Evolutionary conservation across 1,284 basidiomycete genomes (phyloP).

Genomic region (Ustilago trichophora): DNA sequence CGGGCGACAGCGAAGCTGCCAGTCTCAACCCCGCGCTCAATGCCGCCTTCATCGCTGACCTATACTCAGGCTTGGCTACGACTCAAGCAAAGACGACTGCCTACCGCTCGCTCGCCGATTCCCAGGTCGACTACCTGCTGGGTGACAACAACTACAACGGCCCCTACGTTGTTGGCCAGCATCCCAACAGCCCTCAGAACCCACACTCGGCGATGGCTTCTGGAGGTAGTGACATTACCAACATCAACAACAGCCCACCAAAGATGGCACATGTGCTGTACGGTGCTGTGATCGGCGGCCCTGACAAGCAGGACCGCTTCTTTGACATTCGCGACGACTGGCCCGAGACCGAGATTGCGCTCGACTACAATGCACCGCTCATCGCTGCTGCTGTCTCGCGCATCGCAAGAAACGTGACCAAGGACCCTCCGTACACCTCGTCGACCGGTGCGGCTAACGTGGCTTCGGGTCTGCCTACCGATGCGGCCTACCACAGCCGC

Average conservation of each 20-base stretch:
- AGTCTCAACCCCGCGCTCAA: slow-evolving; percentile 87
- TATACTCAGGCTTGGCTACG: slow-evolving; percentile 75
- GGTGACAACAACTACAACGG: slow-evolving; percentile 86
- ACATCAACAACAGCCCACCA: slow-evolving; percentile 77
- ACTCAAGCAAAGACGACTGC: slow-evolving; percentile 72
- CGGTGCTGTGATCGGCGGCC: slow-evolving; percentile 87
- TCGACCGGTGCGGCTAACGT: slow-evolving; percentile 29
- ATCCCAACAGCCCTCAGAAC: slow-evolving; percentile 87
- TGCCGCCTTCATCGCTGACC: slow-evolving; percentile 79
- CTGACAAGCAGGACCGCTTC: slow-evolving; percentile 78
- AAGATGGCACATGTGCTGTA: slow-evolving; percentile 80
- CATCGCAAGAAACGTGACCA: slow-evolving; percentile 72
- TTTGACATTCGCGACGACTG: slow-evolving; percentile 86
- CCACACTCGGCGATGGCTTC: slow-evolving; percentile 87
- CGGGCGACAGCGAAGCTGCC: slow-evolving; percentile 79
- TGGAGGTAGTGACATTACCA: slow-evolving; percentile 75
- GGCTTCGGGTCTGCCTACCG: slow-evolving; percentile 24
- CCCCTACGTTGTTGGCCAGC: slow-evolving; percentile 82
- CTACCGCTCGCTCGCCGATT: slow-evolving; percentile 79
- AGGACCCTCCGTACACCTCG: slow-evolving; percentile 80
- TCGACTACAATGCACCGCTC: slow-evolving; percentile 81
- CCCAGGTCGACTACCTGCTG: slow-evolving; percentile 81
- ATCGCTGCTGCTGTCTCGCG: slow-evolving; percentile 81
- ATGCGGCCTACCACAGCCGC: slow-evolving; percentile 25
- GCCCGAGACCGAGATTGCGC: slow-evolving; percentile 77